Conservation (phyloP, 2,329 filamentous ascomycete genomes). For the Tolypocladium tundrense region DNA sequence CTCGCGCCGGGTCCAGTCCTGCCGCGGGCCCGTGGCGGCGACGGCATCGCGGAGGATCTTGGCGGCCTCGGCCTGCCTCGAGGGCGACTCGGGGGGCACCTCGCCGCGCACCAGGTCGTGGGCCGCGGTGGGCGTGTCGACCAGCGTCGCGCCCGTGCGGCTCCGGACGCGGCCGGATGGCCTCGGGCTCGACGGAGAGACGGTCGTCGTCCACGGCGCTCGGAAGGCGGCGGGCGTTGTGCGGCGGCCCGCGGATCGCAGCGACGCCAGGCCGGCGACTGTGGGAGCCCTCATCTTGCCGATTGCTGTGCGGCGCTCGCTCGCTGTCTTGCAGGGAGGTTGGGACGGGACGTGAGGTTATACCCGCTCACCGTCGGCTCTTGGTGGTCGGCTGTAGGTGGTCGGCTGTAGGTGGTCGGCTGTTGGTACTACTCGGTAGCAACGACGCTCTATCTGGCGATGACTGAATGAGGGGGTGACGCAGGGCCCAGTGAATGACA, state of each 20-base stretch:
- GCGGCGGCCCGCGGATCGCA: constrained; percentile 3
- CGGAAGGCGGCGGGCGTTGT: neutral
- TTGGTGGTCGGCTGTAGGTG: neutral
- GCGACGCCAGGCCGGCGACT: constrained; percentile 1
- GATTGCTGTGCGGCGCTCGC: neutral
- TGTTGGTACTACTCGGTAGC: too few relatives aligned
- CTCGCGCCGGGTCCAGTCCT: constrained; percentile 73
- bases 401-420: too few relatives aligned
- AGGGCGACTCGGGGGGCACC: neutral
- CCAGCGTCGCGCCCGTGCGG: constrained; percentile 6
- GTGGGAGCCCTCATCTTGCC: neutral
- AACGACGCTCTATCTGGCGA: neutral
- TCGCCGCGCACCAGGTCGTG: constrained; percentile 1
- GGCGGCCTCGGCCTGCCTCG: constrained; percentile 10
- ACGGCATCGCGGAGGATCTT: constrained; percentile 41
- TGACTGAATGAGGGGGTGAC: neutral
- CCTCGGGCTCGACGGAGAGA: neutral
- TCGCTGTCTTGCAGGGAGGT: neutral
- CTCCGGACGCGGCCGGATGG: neutral
- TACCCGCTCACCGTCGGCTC: neutral
- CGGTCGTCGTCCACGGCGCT: constrained; percentile 3
- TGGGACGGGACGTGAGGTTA: neutral
- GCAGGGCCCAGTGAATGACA: neutral
- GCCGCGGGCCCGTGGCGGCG: constrained; percentile 49
- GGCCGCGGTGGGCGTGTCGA: constrained; percentile 5